Base-by-base conservation (phyloP, 306 rosid species). In the Begonia loranthoides region DNA sequence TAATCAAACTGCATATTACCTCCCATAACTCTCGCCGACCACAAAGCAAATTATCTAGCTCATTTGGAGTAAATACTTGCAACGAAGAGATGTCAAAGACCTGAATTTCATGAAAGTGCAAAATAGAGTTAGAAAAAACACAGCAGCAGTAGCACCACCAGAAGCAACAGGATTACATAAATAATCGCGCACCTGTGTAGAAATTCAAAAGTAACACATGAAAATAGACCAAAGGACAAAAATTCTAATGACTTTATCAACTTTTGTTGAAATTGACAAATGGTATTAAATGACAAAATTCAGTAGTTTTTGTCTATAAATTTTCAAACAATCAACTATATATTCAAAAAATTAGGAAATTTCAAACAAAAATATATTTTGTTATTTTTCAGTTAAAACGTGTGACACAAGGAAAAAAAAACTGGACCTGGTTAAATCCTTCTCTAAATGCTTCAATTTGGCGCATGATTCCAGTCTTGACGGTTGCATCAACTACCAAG, bases 21-120 rank as follows among this genome's bases (percentile, higher is more conserved):
- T 83, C 87, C 96, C 99, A 92, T 77, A 92, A 51, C 73, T 92
- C 99, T 75, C 87, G 73, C 19, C 99, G 94, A 15, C 99, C 99
- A 12, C 96, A 92, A 21, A 92, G 96, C 77, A 92, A 76, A 58
- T 92, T 62, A 68, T 92, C 99, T 76, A 92, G 72, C 63, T 92
- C 96, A 57, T 77, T 76, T 12, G 96, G 96, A 46, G 87, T 80
- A 46, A 92, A 92, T 50, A 80, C 79, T 75, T 76, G 99, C 41
- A 92, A 79, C 41, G 99, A 71, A 7, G 73, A 62, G 72, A 87
- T 64, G 49, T 92, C 99, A 75, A 87, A 92, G 51, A 92, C 99
- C 99, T 92, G 75, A 68, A 49, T 33, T 24, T 39, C 47, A 45
- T 6, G 11, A 15, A 33, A 17, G 15, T 9, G 36, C 15, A 57